These are phyloP conservation scores for Galeopsis tetrahit DNA, from an alignment of 257 asterid species.

Conservation along the genomic window DNA sequence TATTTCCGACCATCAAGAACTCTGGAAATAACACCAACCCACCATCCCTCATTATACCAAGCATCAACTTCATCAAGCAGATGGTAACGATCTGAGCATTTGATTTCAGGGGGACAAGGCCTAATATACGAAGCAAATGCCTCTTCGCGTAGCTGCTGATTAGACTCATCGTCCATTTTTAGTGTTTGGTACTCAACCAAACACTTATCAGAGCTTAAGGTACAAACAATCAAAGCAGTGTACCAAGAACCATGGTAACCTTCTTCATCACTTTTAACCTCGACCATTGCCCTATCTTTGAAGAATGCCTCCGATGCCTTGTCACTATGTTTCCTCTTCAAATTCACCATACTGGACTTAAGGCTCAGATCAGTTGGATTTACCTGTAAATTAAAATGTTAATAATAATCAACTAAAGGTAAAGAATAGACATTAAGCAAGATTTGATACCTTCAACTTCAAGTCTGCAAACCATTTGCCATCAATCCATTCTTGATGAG, in stretches of 20 bases:
- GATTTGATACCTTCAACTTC: constrained; percentile 45
- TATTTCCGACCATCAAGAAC: constrained; percentile 51
- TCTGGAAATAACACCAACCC: constrained; percentile 66
- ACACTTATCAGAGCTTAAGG: constrained; percentile 33
- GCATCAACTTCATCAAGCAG: constrained; percentile 70
- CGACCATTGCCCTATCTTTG: constrained; percentile 58
- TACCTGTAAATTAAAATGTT: constrained; percentile 40
- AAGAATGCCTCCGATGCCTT: constrained; percentile 40
- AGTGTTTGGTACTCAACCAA: constrained; percentile 67
- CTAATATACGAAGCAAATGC: constrained; percentile 49
- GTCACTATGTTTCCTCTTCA: constrained; percentile 40
- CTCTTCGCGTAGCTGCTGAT: constrained; percentile 42
- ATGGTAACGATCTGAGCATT: constrained; percentile 39
- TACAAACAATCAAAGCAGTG: constrained; percentile 49
- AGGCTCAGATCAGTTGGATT: constrained; percentile 31
- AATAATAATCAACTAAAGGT: constrained; percentile 2
- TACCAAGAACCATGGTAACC: constrained; percentile 77
- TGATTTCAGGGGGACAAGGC: constrained; percentile 59
- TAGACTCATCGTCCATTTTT: constrained; percentile 52
- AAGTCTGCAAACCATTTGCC: constrained; percentile 49
- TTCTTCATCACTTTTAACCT: constrained; percentile 67
- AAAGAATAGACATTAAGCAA: constrained; percentile 20
- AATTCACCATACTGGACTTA: constrained; percentile 35
- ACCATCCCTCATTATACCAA: constrained; percentile 81
- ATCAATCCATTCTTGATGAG: constrained; percentile 59